These are phyloP conservation scores for Solanum chmielewskii DNA, from an alignment of 257 asterid species.

Conservation along the genomic window DNA sequence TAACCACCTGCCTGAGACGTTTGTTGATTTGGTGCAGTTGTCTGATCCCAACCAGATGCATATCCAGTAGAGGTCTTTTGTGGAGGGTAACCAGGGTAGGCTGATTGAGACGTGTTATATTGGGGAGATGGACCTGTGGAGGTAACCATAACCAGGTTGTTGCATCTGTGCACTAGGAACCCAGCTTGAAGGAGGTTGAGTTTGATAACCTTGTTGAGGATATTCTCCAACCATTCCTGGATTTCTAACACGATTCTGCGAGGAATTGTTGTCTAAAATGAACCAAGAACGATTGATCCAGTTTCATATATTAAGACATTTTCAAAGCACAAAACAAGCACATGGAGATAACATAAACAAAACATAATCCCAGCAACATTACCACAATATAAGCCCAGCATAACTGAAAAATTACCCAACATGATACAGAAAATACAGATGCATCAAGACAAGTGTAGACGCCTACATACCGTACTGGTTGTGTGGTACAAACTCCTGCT, in stretches of 20 bases:
- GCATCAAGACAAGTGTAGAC: background rate
- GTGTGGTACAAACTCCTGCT: conserved; percentile 4
- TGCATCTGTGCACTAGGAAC: conserved; percentile 53
- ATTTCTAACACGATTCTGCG: conserved; percentile 86
- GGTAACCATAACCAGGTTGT: conserved; percentile 73
- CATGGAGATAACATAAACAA: background rate
- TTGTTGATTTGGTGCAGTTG: conserved; percentile 44
- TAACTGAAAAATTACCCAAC: background rate
- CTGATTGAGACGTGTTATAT: conserved; percentile 45
- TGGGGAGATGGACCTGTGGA: conserved; percentile 63
- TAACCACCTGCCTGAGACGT: conserved; percentile 43
- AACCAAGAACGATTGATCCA: conserved; percentile 11
- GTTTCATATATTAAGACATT: background rate
- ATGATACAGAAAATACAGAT: background rate
- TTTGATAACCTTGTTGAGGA: conserved; percentile 80
- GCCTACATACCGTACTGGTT: background rate
- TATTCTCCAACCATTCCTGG: conserved; percentile 58
- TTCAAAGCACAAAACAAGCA: background rate
- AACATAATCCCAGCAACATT: background rate
- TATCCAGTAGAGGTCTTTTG: conserved; percentile 61
- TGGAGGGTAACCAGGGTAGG: conserved; percentile 58
- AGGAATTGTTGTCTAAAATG: conserved; percentile 30
- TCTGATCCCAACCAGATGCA: conserved; percentile 67
- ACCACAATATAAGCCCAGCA: background rate
- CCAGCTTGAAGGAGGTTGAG: conserved; percentile 72